These are phyloP conservation scores for Prunus dulcis DNA, from an alignment of 306 rosid species.

Conservation along the genomic window DNA sequence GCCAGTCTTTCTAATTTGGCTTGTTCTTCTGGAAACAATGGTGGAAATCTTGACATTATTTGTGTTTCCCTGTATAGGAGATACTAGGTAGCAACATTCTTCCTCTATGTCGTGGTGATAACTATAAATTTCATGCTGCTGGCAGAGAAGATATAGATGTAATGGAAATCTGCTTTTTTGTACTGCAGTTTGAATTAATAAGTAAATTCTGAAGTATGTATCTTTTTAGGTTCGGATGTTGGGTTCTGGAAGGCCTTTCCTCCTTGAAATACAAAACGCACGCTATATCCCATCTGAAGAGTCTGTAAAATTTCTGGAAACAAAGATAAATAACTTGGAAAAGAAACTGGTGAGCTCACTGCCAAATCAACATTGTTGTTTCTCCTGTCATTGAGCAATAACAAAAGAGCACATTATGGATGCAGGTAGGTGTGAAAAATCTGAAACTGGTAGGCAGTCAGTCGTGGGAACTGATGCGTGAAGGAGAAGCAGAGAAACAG, in stretches of 20 bases:
- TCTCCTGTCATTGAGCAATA: constrained; percentile 7
- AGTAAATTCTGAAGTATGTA: constrained; percentile 25
- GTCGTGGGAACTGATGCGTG: constrained; percentile 84
- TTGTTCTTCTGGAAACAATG: constrained; percentile 15
- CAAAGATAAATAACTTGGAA: constrained; percentile 51
- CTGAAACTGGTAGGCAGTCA: constrained; percentile 66
- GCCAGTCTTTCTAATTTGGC: constrained; percentile 9
- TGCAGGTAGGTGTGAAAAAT: constrained; percentile 80
- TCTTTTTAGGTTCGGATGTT: constrained; percentile 78
- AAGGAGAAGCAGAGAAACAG: constrained; percentile 97
- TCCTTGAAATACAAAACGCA: constrained; percentile 81
- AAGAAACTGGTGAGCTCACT: constrained; percentile 64
- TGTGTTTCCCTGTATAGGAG: constrained; percentile 53
- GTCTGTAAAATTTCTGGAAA: constrained; percentile 49
- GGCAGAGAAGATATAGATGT: constrained; percentile 99
- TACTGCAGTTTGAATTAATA: constrained; percentile 15
- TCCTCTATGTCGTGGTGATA: constrained; percentile 72
- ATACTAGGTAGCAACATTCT: constrained; percentile 64
- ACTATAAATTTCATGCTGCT: constrained; percentile 90
- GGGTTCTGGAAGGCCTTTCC: constrained; percentile 94
- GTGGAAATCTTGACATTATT: constrained; percentile 24
- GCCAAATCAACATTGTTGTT: constrained; percentile 9
- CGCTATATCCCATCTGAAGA: constrained; percentile 56
- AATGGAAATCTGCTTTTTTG: constrained; percentile 21
- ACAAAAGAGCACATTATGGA: constrained; percentile 11